Percentiles rank a stretch among this genome's conserved stretches.
phyloP scores from a whole-genome alignment of 495 filamentous ascomycete genomes.

The Daldinia childiae region DNA sequence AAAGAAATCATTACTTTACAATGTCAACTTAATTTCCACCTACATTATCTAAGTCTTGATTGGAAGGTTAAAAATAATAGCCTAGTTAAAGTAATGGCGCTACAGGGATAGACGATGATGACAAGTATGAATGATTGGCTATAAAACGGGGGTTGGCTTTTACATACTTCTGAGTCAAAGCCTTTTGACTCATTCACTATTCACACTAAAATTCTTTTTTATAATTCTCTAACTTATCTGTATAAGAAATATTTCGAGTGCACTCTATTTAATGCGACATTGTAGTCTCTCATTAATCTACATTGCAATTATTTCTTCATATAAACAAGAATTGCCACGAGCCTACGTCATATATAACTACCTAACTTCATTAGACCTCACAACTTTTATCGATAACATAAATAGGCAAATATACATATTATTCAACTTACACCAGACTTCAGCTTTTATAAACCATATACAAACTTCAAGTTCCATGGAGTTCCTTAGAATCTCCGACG shows the following conservation, averaged over 20 bases:
- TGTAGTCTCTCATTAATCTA: background rate
- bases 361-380: background rate
- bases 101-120: background rate
- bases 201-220: background rate
- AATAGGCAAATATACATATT: background rate
- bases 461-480: background rate
- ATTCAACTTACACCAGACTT: background rate
- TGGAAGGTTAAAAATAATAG: background rate
- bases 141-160: background rate
- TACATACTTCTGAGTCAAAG: background rate
- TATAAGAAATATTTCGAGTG: too few species aligned
- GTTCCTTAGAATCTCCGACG: constrained; percentile 15
- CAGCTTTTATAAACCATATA: background rate
- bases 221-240: background rate
- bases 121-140: constrained; percentile 5
- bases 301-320: background rate
- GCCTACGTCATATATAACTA: constrained; percentile 18
- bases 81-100: background rate
- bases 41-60: background rate
- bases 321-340: constrained; percentile 8
- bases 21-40: background rate
- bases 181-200: constrained; percentile 9
- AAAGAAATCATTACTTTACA: background rate
- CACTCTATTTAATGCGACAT: background rate
- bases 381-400: constrained; percentile 2